Base-by-base conservation (phyloP, 2,329 filamentous ascomycete genomes). In the Lasiodiplodia sp. region DNA sequence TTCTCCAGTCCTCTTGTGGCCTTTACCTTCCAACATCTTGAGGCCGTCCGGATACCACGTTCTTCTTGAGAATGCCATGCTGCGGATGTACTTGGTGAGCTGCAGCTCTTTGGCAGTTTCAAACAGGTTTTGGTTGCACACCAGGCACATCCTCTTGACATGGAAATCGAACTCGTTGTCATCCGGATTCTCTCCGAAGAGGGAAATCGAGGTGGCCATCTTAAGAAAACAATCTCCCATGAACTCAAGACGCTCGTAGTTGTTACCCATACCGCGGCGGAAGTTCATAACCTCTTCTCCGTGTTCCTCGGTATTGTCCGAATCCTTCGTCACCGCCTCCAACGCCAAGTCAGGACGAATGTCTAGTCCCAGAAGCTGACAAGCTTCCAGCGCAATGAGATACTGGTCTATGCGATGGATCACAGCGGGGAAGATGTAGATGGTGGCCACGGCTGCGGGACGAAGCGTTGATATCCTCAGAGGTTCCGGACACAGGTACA, bases 191-290 rank as follows among this genome's bases (percentile, higher is more conserved):
- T 89, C 86, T 0, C 91, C 91, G 76, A 92, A 98, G 0, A 97
- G 84, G 0, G 94, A 90, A 66, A 99, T 94, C 0, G 94, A 95
- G 0, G 95, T 97, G 12, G 92, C 93, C 90, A 97, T 95, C 80
- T 99, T 99, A 69, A 99, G 85, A 75, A 97, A 97, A 40, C 91
- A 92, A 77, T 99, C 96, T 0, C 96, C 96, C 2, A 98, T 85
- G 69, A 97, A 97, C 75, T 99, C 96, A 0, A 98, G 85, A 14
- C 96, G 88, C 78, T 99, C 96, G 74, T 99, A 99, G 73, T 98
- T 98, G 49, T 90, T 91, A 1, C 94, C 93, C 93, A 97, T 97
- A 2, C 94, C 94, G 58, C 87, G 84, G 73, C 94, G 92, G 57
- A 94, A 89, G 72, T 94, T 92, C 65, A 93, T 80, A 49, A 91